A percentile compares a stretch with the other conserved stretches of the same genome.
phyloP scores from a whole-genome alignment of 495 filamentous ascomycete species.

The Staphylotrichum longicolle region DNA sequence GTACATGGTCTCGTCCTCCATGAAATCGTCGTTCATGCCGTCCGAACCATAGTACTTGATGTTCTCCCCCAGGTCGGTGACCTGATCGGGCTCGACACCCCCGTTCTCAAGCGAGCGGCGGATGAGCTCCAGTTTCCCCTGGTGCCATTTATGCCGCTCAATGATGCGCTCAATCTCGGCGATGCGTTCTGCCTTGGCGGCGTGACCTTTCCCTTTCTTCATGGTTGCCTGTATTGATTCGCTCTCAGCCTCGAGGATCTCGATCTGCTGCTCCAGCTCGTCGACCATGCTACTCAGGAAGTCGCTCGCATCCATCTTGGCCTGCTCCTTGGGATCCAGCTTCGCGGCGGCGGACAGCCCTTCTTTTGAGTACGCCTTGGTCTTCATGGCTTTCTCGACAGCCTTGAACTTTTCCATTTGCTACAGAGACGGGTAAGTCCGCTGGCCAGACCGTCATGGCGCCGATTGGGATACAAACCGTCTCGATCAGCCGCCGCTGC shows the following conservation, averaged over 20 bases:
- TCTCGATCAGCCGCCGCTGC: constrained; percentile 92
- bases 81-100: constrained; percentile 78
- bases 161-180: constrained; percentile 77
- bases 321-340: constrained; percentile 91
- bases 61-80: constrained; percentile 80
- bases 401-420: constrained; percentile 99
- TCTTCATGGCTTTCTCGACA: constrained; percentile 99
- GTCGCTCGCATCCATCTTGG: constrained; percentile 79
- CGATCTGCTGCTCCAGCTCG: constrained; percentile 88
- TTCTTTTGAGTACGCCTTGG: constrained; percentile 98
- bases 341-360: constrained; percentile 86
- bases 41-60: constrained; percentile 95
- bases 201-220: constrained; percentile 90
- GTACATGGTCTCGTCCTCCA: constrained; percentile 88
- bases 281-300: constrained; percentile 88
- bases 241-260: constrained; percentile 84
- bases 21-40: constrained; percentile 81
- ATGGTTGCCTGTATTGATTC: constrained; percentile 82
- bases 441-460: constrained; percentile 14
- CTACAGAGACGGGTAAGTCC: constrained; percentile 48
- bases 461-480: constrained; percentile 54
- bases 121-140: constrained; percentile 86
- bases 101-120: constrained; percentile 89
- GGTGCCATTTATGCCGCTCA: constrained; percentile 96
- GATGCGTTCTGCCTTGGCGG: constrained; percentile 77